These are phyloP conservation scores for Viola odorata DNA, from an alignment of 345 rosid species.

Conservation along the genomic window DNA sequence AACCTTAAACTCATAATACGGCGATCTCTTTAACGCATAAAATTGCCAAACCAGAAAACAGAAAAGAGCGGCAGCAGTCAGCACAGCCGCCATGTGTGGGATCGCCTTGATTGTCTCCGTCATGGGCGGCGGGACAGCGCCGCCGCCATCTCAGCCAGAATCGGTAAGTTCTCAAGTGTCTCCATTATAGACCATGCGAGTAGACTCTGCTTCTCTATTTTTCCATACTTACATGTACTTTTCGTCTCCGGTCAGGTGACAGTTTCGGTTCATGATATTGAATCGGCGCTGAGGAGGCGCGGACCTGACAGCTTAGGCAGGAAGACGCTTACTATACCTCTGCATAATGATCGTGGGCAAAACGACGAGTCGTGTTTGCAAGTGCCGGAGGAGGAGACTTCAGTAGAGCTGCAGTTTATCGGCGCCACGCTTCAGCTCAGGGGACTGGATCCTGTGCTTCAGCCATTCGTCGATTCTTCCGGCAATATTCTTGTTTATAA, in stretches of 20 bases:
- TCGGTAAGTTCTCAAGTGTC: not conserved
- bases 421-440: conserved; percentile 83
- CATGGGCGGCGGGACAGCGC: conserved; percentile 22
- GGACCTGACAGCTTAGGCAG: conserved; percentile 71
- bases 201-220: not conserved
- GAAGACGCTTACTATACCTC: conserved; percentile 39
- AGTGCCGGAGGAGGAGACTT: too few species aligned
- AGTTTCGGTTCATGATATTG: conserved; percentile 53
- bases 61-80: not conserved
- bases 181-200: not conserved
- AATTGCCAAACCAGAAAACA: not conserved
- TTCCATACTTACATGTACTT: not conserved
- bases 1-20: rapidly evolving
- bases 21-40: not conserved
- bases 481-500: conserved; percentile 62
- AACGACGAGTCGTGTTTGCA: not conserved
- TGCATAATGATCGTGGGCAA: conserved; percentile 27
- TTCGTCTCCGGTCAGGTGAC: conserved; percentile 12
- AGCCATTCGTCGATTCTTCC: conserved; percentile 59
- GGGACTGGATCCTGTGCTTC: conserved; percentile 49
- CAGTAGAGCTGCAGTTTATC: conserved; percentile 48
- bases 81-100: conserved; percentile 49
- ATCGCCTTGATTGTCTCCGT: conserved; percentile 62
- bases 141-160: not conserved
- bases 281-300: conserved; percentile 46